These are phyloP conservation scores for Ophiorrhiza pumila DNA, from an alignment of 257 asterid genomes.

Conservation along the genomic window DNA sequence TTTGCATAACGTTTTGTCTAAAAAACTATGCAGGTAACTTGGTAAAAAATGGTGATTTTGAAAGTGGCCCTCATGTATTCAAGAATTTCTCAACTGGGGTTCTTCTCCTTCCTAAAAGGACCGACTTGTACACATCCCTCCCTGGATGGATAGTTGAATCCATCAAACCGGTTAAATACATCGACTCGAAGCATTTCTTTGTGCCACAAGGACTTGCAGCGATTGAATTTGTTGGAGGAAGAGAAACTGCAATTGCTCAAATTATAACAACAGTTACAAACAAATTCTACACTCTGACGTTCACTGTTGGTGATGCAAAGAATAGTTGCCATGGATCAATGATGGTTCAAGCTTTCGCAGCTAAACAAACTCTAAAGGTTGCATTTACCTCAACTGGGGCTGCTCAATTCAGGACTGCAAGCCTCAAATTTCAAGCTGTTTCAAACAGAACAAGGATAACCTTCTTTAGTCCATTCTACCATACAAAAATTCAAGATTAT, in stretches of 20 bases:
- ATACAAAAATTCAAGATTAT: constrained; percentile 49
- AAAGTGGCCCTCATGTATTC: constrained; percentile 68
- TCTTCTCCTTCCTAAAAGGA: constrained; percentile 52
- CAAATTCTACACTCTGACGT: constrained; percentile 51
- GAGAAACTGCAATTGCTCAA: constrained; percentile 75
- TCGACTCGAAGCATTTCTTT: constrained; percentile 62
- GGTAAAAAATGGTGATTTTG: constrained; percentile 74
- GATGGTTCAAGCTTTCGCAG: constrained; percentile 64
- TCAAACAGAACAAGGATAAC: constrained; percentile 44
- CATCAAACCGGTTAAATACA: constrained; percentile 55
- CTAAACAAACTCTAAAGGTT: constrained; percentile 29
- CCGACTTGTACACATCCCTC: constrained; percentile 57
- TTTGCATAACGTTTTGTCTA: too few relatives aligned
- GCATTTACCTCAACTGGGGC: constrained; percentile 45
- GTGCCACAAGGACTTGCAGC: constrained; percentile 67
- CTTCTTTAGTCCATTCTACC: constrained; percentile 60
- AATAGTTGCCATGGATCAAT: constrained; percentile 64
- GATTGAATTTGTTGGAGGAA: constrained; percentile 65
- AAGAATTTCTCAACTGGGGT: constrained; percentile 77
- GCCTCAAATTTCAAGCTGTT: constrained; percentile 47
- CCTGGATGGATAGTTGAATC: constrained; percentile 79
- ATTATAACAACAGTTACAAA: constrained; percentile 37
- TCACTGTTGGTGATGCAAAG: constrained; percentile 63
- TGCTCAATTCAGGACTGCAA: constrained; percentile 47
- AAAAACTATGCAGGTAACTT: constrained; percentile 63